A percentile compares a stretch with the other conserved stretches of the same genome.
phyloP scores from a whole-genome alignment of 805 yeast species.

The Saccharomycopsis oosterbeekiorum region DNA sequence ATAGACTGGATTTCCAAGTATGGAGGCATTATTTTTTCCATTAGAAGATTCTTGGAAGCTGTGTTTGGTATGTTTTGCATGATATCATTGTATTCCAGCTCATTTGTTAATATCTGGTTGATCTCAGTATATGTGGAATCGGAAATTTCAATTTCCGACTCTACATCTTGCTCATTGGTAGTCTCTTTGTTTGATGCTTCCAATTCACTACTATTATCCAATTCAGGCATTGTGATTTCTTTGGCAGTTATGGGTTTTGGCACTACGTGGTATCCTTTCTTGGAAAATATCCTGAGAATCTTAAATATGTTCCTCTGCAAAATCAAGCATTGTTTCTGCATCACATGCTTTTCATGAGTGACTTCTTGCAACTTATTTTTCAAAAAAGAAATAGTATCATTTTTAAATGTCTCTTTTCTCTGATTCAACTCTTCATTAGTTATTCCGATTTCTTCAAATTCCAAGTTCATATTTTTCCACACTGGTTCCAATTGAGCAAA shows the following conservation, averaged over 20 bases:
- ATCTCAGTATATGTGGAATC: slow-evolving; percentile 19
- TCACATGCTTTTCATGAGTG: neutral
- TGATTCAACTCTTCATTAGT: neutral
- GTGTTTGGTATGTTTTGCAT: slow-evolving; percentile 14
- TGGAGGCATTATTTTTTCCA: slow-evolving; percentile 9
- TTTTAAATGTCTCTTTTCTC: slow-evolving; percentile 1
- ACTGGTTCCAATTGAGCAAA: neutral
- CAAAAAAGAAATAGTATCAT: neutral
- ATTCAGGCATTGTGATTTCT: neutral
- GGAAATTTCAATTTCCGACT: slow-evolving; percentile 6
- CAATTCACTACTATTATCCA: neutral
- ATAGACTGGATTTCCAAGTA: slow-evolving; percentile 2
- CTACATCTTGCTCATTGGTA: neutral
- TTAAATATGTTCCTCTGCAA: slow-evolving; percentile 17
- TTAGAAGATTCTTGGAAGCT: slow-evolving; percentile 3
- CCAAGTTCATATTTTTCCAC: slow-evolving; percentile 1
- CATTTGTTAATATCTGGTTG: slow-evolving; percentile 19
- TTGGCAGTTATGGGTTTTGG: neutral
- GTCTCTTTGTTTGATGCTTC: neutral
- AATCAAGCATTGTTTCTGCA: slow-evolving; percentile 4
- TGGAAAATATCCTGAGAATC: slow-evolving; percentile 14
- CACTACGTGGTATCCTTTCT: slow-evolving; percentile 10
- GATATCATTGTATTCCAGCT: slow-evolving; percentile 24
- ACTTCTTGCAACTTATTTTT: neutral
- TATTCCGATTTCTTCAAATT: slow-evolving; percentile 14